Base-by-base conservation (phyloP, 2,329 filamentous ascomycete species). In the Trichoderma citrinoviride region DNA sequence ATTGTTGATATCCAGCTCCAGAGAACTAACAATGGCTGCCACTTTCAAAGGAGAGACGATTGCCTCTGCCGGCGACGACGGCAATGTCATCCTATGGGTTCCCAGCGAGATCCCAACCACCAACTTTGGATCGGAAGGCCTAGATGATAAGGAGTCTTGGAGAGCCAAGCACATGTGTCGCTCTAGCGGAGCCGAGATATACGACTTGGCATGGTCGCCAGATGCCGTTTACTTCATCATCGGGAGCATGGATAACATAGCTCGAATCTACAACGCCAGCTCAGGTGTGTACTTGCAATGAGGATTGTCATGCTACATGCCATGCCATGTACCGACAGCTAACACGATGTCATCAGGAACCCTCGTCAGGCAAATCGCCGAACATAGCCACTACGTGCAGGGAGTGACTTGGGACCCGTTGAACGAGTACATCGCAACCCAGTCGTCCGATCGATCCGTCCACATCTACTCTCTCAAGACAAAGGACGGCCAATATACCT, bases 231-330 rank as follows among this genome's bases (percentile, higher is more conserved):
- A 96, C 80, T 97, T 99, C 81, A 97, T 99, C 72, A 97, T 96
- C 25, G 95, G 95, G 44, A 98, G 95, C 79, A 98, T 99, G 93
- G 95, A 99, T 80, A 99, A 99, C 76, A 90, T 98, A 75, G 93
- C 95, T 65, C 87, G 94, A 66, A 98, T 99, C 71, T 98, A 97
- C 82, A 97, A 96, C 77, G 91, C 93, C 64, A 90, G 91, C 69
- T 95, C 91, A 72, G 94, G 92, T 93, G 81, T 68, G 84, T 70
- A 67, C n/a, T 55, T n/a, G 17, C 64, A 46, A 61, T 46, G 56
- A 19, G 33, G 1, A 37, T 37, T 37, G 46, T 21, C 40, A 50
- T 63, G 43, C 25, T 7, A 10, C 19, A 55, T 33, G 37, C 7
- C 19, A 55, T 33, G 37, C 7, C 23, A 62, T 65, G 68, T 40